These are phyloP conservation scores for Geotrichum australiense DNA, from an alignment of 1,139 yeast species.

Conservation along the genomic window DNA sequence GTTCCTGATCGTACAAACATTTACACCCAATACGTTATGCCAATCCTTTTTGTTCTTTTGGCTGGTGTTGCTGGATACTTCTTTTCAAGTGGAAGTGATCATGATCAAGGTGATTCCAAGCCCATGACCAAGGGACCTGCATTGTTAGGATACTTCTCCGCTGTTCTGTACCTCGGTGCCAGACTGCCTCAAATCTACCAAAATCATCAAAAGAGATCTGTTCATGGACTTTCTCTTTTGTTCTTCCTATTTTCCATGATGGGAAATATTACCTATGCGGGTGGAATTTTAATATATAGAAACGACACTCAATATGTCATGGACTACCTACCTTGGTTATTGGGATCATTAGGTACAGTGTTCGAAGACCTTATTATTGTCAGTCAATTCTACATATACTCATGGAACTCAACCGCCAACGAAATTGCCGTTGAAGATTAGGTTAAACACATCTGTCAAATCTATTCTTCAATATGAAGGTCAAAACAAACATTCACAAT, in stretches of 20 bases:
- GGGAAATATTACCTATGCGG: constrained; percentile 73
- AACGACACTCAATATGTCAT: constrained; percentile 52
- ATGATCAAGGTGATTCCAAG: constrained; percentile 20
- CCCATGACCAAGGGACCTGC: constrained; percentile 53
- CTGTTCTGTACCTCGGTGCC: constrained; percentile 64
- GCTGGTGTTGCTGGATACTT: constrained; percentile 64
- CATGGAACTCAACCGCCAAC: too few species aligned
- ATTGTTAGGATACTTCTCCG: constrained; percentile 64
- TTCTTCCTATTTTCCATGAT: constrained; percentile 69
- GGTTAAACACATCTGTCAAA: too few species aligned
- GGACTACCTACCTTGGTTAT: constrained; percentile 64
- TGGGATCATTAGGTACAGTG: constrained; percentile 70
- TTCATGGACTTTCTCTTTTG: constrained; percentile 64
- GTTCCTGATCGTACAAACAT: constrained; percentile 20
- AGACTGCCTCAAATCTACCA: constrained; percentile 74
- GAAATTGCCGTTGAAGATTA: too few species aligned
- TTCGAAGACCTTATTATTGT: constrained; percentile 59
- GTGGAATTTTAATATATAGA: constrained; percentile 63
- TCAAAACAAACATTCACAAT: too few species aligned
- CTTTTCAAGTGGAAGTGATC: constrained; percentile 34
- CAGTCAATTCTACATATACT: constrained; percentile 57
- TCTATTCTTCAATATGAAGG: too few species aligned
- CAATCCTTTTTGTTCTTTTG: constrained; percentile 54
- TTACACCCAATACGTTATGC: constrained; percentile 48
- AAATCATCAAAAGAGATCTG: constrained; percentile 61